These are phyloP conservation scores for Trypanosoma brucei DNA, from an alignment of 208 protist species.

Conservation along the genomic window DNA sequence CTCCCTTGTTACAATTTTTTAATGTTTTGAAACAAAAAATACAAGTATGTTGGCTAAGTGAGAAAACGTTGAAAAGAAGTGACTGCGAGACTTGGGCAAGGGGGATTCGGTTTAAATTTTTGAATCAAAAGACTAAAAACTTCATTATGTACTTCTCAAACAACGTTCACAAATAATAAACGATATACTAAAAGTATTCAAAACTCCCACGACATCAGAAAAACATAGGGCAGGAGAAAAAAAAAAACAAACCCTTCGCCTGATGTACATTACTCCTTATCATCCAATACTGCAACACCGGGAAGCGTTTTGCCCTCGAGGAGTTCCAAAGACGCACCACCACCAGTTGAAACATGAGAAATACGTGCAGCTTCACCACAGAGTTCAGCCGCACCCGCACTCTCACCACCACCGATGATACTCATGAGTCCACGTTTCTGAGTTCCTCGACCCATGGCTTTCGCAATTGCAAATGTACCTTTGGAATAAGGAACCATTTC, in stretches of 20 bases:
- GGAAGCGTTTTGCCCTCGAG: conserved; percentile 96
- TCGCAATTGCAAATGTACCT: conserved; percentile 88
- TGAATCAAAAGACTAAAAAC: too few relatives aligned
- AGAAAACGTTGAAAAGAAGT: too few relatives aligned
- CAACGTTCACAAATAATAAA: too few relatives aligned
- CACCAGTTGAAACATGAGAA: conserved; percentile 98
- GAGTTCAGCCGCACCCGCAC: conserved; percentile 92
- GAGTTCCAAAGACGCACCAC: conserved; percentile 98
- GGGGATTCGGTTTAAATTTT: too few relatives aligned
- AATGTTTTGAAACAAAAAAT: too few relatives aligned
- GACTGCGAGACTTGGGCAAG: too few relatives aligned
- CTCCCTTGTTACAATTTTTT: too few relatives aligned
- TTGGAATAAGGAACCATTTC: conserved; percentile 95
- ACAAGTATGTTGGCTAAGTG: too few relatives aligned
- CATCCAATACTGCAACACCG: conserved; percentile 83
- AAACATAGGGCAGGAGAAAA: not conserved
- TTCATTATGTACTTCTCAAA: too few relatives aligned
- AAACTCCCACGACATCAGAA: too few relatives aligned
- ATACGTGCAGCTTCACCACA: conserved; percentile 90
- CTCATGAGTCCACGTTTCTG: conserved; percentile 65
- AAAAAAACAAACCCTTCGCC: not conserved
- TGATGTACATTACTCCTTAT: conserved; percentile 36
- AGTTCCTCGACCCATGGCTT: conserved; percentile 67
- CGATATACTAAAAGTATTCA: too few relatives aligned
- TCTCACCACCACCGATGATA: conserved; percentile 97